Base-by-base conservation (phyloP, 805 yeast species). In the Wickerhamiella alocasiicola region DNA sequence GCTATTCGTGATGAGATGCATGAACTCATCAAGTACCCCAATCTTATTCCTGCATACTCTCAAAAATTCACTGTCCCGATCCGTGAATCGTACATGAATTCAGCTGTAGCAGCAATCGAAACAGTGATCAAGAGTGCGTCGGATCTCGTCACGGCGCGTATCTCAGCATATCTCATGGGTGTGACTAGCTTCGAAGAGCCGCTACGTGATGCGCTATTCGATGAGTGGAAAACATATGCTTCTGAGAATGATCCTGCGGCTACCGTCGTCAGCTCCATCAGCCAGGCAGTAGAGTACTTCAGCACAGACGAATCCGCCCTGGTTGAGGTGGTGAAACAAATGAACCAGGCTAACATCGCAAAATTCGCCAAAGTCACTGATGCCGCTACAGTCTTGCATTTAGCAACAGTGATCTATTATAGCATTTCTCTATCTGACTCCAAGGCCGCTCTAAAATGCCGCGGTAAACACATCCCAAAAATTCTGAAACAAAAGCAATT, bases 391-490 rank as follows among this genome's bases (percentile, higher is more conserved):
- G 38, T 49, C 9, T 45, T 57, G 25, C 60, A 54, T 30, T 33
- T 54, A 21, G 56, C 60, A 1, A 44, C 47, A 3, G 44, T 47
- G 5, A 38, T 51, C 5, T 43, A 42, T 28, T 52, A 52, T 29
- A 47, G 54, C 3, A 15, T 18, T 5, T 36, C 45, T 15, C 34
- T 32, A 17, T 39, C 41, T 4, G 43, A 46, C 6, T 25, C 26
- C 27, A 16, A 6, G 4, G 55, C 55, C 2, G 27, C 49, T 9
- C 44, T 57, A 16, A 44, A 49, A 17, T 42, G 54, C 20, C 36
- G 49, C 4, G 60, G 62, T 12, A 56, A 55, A 39, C 45, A 47
- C 15, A 52, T 55, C 16, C 60, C 61, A 5, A 53, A 53, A 25
- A 31, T 57, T 3, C 45, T 57, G 31, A 52, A 52, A 35, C 45